Evolutionary conservation across 805 yeast genomes (phyloP), one percentile per base, ranked within the genome.

Genomic region (Monosporozyma servazzii): DNA sequence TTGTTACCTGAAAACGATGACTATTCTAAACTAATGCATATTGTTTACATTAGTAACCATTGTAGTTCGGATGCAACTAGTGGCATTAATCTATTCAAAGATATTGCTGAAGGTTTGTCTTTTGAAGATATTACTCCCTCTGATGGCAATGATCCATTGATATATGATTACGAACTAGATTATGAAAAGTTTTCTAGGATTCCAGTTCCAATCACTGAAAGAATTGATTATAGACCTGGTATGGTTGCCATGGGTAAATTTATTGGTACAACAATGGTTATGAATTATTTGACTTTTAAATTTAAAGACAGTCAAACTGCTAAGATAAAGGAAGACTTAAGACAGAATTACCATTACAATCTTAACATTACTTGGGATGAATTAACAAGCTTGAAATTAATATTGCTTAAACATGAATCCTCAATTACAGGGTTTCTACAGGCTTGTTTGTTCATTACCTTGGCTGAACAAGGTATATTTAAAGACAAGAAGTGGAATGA

Each of bases 391-490:
- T 55, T 63, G n/a, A 57, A 53, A 39, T 11, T 13, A 2, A 31
- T 23, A 17, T 47, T 60, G 7, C 55, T 56, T 27, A 41, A 36
- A 23, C 50, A 56, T 9, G 45, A 49, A 9, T 54, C 58, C 47
- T 61, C 65, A 3, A 43, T 63, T 37, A 63, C 67, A 3, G 63
- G 65, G 5, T 58, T 61, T 39, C 45, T 63, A 17, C 66, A 63
- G 50, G 56, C 65, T 0, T 54, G 58, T 40, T 52, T 59, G 47
- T 55, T 59, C 40, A 53, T 59, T 7, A 47, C 64, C 4, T 42
- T 61, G 46, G 50, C 53, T 43, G 48, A 57, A 18, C 46, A 51
- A 36, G 62, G 61, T n/a, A 39, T 58, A 1, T 57, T 61, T 47
- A 47, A 56, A 7, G 48, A 56, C 11, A 48, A 53, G 30, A 48